Conservation (phyloP, 305 asterid species). For the Fraxinus latifolia region DNA sequence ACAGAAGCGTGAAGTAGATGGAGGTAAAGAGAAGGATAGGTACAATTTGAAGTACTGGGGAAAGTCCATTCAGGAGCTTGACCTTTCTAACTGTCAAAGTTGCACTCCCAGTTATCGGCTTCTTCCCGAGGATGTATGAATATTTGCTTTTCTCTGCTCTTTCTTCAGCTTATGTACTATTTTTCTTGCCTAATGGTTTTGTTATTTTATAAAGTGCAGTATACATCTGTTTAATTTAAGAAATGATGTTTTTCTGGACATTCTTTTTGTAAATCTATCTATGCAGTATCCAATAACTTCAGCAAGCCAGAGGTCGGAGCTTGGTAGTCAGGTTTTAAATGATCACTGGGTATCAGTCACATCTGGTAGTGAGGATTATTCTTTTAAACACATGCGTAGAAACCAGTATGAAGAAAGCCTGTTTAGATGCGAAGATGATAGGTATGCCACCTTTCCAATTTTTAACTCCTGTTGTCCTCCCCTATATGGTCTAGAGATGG, state of each 20-base stretch:
- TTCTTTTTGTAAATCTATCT: constrained; percentile 17
- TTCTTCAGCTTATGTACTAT: background rate
- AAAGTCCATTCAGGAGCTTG: constrained; percentile 98
- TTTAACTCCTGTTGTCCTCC: background rate
- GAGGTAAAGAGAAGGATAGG: constrained; percentile 78
- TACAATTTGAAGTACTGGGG: constrained; percentile 84
- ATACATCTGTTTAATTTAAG: background rate
- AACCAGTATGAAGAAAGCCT: constrained; percentile 98
- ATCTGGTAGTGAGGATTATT: constrained; percentile 99
- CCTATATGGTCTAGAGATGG: background rate
- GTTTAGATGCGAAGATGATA: constrained; percentile 97
- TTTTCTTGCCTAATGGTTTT: background rate
- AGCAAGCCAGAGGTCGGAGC: constrained; percentile 91
- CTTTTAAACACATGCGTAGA: constrained; percentile 95
- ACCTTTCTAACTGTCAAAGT: constrained; percentile 76
- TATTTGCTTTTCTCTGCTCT: background rate
- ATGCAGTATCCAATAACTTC: constrained; percentile 83
- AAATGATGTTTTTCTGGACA: background rate
- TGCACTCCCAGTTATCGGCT: constrained; percentile 98
- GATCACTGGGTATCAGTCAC: constrained; percentile 99
- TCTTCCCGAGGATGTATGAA: constrained; percentile 93
- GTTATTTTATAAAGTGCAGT: background rate
- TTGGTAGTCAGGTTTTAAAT: constrained; percentile 82
- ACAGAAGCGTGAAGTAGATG: constrained; percentile 68
- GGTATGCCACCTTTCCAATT: constrained; percentile 37